These are phyloP conservation scores for Collybia mongolica DNA, from an alignment of 768 basidiomycete species.

Conservation along the genomic window DNA sequence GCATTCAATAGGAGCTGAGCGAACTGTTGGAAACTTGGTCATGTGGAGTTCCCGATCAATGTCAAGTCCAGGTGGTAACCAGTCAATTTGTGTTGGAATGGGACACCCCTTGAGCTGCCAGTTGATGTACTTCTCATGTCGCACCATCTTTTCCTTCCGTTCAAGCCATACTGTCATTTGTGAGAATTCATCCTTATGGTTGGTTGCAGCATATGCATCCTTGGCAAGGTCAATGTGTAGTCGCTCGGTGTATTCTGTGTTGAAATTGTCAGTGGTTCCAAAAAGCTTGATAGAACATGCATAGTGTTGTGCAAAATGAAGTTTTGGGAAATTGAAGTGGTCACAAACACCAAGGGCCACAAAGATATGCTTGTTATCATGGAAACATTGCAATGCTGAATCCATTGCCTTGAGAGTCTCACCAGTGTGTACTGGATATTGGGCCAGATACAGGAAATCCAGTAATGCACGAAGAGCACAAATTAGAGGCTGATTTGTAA, in stretches of 20 bases:
- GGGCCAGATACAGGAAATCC: conserved; percentile 32
- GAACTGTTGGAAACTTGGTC: conserved; percentile 19
- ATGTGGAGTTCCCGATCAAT: conserved; percentile 10
- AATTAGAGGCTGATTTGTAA: conserved; percentile 6
- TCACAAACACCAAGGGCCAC: conserved; percentile 21
- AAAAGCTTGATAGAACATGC: conserved; percentile 18
- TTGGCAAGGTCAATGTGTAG: conserved; percentile 42
- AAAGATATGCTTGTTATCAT: conserved; percentile 27
- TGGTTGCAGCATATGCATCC: conserved; percentile 31
- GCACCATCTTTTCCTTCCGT: conserved; percentile 25
- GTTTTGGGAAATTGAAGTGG: conserved; percentile 36
- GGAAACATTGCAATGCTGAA: conserved; percentile 22
- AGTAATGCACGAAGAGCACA: conserved; percentile 22
- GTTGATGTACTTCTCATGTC: conserved; percentile 16
- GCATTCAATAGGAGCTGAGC: conserved; percentile 14
- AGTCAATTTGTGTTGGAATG: neutral
- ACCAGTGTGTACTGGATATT: conserved; percentile 21
- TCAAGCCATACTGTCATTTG: conserved; percentile 41
- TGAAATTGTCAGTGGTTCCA: conserved; percentile 29
- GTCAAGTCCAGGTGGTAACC: conserved; percentile 1
- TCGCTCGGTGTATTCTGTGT: conserved; percentile 36
- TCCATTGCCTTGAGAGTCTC: conserved; percentile 23
- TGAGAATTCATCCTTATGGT: conserved; percentile 28
- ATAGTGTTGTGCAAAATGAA: conserved; percentile 30
- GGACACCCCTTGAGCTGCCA: conserved; percentile 14